Percentiles rank a stretch among this genome's conserved stretches.
phyloP scores from a whole-genome alignment of 2,329 filamentous ascomycete species.

The Tolypocladium pustulatum region DNA sequence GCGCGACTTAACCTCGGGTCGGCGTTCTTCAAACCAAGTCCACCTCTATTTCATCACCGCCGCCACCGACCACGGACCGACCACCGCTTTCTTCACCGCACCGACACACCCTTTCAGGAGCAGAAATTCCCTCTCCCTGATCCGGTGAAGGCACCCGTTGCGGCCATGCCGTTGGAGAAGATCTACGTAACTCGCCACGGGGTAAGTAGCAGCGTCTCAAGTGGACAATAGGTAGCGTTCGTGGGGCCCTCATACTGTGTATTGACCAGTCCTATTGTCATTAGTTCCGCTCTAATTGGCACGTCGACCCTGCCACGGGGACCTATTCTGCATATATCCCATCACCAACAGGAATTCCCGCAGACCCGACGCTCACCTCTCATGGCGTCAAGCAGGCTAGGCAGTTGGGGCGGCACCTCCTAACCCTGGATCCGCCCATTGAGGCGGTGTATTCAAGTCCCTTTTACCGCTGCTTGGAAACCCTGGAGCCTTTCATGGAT shows the following conservation, averaged over 20 bases:
- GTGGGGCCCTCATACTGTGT: background rate
- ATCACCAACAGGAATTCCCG: slow-evolving; percentile 78
- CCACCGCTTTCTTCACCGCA: background rate
- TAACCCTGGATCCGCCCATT: slow-evolving; percentile 52
- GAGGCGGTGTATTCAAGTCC: slow-evolving; percentile 74
- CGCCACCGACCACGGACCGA: background rate
- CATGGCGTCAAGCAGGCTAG: slow-evolving; percentile 77
- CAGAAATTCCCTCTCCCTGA: background rate
- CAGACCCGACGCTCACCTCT: slow-evolving; percentile 77
- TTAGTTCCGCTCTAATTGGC: slow-evolving; percentile 86
- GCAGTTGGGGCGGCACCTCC: slow-evolving; percentile 61
- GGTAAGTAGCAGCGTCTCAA: slow-evolving; percentile 36
- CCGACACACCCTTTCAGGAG: background rate
- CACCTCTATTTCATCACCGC: background rate
- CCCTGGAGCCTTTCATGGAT: slow-evolving; percentile 58
- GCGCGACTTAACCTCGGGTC: background rate
- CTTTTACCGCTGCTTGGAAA: slow-evolving; percentile 83
- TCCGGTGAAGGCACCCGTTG: background rate
- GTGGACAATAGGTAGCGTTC: background rate
- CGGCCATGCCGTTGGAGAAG: slow-evolving; percentile 52
- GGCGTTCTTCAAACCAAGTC: background rate
- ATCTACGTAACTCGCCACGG: slow-evolving; percentile 70
- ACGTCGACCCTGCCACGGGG: slow-evolving; percentile 70
- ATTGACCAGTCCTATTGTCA: slow-evolving; percentile 6
- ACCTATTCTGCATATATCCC: slow-evolving; percentile 62